Evolutionary conservation across 2,329 filamentous ascomycete genomes (phyloP), one percentile per base, ranked within the genome.

Genomic region (Penicillium brevicompactum): DNA sequence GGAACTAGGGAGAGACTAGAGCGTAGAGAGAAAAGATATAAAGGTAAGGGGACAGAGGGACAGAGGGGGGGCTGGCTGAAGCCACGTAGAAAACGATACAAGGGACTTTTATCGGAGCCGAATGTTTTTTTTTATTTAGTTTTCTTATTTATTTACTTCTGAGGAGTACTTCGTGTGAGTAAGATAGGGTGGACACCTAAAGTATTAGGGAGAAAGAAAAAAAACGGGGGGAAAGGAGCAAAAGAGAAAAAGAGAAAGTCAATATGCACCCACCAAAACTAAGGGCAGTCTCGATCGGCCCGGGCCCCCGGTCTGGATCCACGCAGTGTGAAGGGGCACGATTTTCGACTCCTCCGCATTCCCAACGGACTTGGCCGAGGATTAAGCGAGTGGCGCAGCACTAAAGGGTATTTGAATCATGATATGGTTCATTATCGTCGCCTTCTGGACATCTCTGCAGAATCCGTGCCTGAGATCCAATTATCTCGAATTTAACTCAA

Each of bases 321-420:
- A 49, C 27, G 13, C 14, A 31, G 32, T 16, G 48, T 3, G 42
- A 54, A 45, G 42, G 46, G 24, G 27, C 22, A 32, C 21, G 41
- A 50, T 50, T 22, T 30, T 27, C 37, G 46, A 48, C 38, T 38
- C 38, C 51, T 53, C 43, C 56, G 50, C 49, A 49, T 55, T 55
- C 52, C 24, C 51, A 37, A 54, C 63, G 63, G 63, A 66, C 60
- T 56, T 65, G 59, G 49, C 63, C 63, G 63, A 62, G 49, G 40
- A 14, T 63, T 65, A 64, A 64, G 64, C 64, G 64, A 66, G 63
- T 66, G 63, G 63, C 63, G 61, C 44, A 45, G 45, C 24, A 56
- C 50, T 56, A 58, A 49, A 31, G 34, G 16, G 38, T 21, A 46
- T 18, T 46, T 50, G 24, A 18, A 46, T 43, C 49, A 49, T 45